These are phyloP conservation scores for Aspergillaceae sp. DNA, from an alignment of 2,329 filamentous ascomycete species.

Conservation along the genomic window DNA sequence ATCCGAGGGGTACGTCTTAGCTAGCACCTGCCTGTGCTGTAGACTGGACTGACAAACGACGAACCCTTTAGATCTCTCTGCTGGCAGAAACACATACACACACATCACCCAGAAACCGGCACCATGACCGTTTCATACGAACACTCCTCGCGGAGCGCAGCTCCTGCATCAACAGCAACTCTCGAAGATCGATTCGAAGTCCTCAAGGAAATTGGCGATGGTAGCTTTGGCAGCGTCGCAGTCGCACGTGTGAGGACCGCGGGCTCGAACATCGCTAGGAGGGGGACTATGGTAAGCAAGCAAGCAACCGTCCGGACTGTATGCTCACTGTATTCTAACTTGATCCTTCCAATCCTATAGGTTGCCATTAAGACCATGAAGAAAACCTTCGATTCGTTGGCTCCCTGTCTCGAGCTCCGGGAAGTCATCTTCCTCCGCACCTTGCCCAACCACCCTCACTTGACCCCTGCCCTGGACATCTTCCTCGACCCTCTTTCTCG, in stretches of 20 bases:
- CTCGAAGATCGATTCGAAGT: constrained; percentile 95
- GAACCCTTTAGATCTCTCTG: constrained; percentile 26
- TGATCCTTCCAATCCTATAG: constrained; percentile 40
- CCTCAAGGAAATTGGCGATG: constrained; percentile 96
- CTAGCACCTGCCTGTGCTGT: background rate
- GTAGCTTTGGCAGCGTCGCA: constrained; percentile 93
- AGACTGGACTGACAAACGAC: constrained; percentile 5
- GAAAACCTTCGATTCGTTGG: constrained; percentile 92
- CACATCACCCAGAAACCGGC: constrained; percentile 18
- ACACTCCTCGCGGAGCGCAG: constrained; percentile 53
- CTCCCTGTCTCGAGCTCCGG: constrained; percentile 81
- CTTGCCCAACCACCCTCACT: constrained; percentile 75
- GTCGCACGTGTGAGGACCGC: constrained; percentile 85
- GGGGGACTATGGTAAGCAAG: constrained; percentile 71
- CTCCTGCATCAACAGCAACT: constrained; percentile 38
- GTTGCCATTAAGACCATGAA: constrained; percentile 99
- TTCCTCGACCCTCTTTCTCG: constrained; percentile 94
- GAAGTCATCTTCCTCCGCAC: constrained; percentile 95
- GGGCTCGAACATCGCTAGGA: constrained; percentile 76
- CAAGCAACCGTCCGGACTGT: background rate
- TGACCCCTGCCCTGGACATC: constrained; percentile 96
- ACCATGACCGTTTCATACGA: constrained; percentile 73
- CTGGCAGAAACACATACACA: constrained; percentile 24
- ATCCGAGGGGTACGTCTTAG: background rate
- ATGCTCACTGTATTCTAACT: background rate